phyloP scores from a whole-genome alignment of 345 rosid species.

The Citrus australasica region DNA sequence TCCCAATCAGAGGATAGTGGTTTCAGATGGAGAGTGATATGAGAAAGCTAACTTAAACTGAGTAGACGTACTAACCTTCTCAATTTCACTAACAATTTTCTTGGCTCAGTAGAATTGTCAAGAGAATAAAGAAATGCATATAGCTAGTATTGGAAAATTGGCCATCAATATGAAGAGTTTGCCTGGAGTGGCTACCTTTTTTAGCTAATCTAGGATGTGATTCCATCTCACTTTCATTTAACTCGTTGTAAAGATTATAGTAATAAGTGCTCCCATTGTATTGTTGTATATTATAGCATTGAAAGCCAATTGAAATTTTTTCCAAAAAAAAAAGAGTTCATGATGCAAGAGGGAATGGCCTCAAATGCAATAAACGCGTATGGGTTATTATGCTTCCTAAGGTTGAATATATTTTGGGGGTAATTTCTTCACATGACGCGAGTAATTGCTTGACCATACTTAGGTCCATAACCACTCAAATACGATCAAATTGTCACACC shows the following conservation, averaged over 20 bases:
- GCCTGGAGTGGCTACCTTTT: constrained; percentile 1
- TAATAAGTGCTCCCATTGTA: background rate
- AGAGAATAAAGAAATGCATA: background rate
- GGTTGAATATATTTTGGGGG: too few species aligned
- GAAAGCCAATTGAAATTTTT: background rate
- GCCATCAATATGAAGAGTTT: background rate
- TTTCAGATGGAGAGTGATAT: background rate
- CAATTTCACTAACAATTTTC: background rate
- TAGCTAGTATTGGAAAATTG: background rate
- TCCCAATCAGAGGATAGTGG: constrained; percentile 14
- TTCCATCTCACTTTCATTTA: background rate
- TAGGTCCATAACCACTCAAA: too few species aligned
- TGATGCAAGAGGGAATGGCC: background rate
- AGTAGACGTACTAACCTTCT: background rate
- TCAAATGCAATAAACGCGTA: too few species aligned
- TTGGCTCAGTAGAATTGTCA: background rate
- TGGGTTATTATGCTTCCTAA: too few species aligned
- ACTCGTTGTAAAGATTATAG: constrained; percentile 4
- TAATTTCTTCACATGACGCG: too few species aligned
- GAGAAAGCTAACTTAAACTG: constrained; percentile 13
- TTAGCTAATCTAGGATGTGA: background rate
- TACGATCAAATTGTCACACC: too few species aligned
- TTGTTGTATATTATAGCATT: background rate
- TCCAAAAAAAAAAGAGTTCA: background rate
- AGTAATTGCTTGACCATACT: too few species aligned